Conservation (phyloP, 148 eudicot species). For the Vaccinium darrowii region DNA sequence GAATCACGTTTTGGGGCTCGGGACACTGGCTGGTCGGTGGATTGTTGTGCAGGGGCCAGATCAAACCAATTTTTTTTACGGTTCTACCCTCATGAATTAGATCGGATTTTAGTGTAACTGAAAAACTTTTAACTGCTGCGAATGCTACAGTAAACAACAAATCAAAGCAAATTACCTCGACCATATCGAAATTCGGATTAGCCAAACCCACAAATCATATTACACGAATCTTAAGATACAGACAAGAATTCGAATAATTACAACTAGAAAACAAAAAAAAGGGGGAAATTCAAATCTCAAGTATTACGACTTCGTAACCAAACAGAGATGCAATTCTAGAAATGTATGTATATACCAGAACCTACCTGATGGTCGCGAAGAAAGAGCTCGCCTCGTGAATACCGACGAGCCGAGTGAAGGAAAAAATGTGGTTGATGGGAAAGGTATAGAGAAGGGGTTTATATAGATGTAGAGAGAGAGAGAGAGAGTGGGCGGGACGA, state of each 20-base stretch:
- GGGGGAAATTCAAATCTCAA: not conserved
- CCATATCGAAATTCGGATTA: constrained; percentile 12
- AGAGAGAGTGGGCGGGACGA: not conserved
- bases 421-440: not conserved
- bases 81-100: not conserved
- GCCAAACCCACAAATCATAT: not conserved
- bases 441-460: not conserved
- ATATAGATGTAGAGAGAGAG: not conserved
- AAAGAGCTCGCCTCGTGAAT: constrained; percentile 1
- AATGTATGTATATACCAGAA: not conserved
- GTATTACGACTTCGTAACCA: not conserved
- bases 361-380: not conserved
- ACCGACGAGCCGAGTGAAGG: not conserved
- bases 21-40: not conserved
- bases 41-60: not conserved
- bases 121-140: not conserved
- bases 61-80: not conserved
- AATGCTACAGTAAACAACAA: constrained; percentile 13
- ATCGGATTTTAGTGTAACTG: constrained; percentile 8
- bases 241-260: constrained; percentile 20
- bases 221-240: not conserved
- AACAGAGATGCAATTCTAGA: not conserved
- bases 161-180: constrained; percentile 16
- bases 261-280: not conserved
- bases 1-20: not conserved